A percentile compares a stretch with the other conserved stretches of the same genome.
These are phyloP conservation scores for Xylaria nigripes DNA, from an alignment of 495 filamentous ascomycete genomes.

Conservation along the genomic window DNA sequence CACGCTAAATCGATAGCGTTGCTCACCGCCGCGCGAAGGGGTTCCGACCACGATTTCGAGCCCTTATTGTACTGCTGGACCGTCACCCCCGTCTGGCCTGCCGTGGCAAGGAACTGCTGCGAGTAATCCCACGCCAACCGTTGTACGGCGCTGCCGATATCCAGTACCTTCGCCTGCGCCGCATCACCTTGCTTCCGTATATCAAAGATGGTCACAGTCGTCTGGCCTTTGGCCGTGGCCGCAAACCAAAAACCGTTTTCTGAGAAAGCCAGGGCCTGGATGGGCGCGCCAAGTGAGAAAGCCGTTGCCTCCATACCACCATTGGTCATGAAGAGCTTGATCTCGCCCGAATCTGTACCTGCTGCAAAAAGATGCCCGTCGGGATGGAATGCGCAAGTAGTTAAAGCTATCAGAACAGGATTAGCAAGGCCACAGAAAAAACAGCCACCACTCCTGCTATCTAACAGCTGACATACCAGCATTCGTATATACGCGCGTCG, in stretches of 20 bases:
- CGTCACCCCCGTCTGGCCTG: conserved; percentile 69
- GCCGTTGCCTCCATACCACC: conserved; percentile 59
- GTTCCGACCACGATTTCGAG: conserved; percentile 82
- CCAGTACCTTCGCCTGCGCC: conserved; percentile 66
- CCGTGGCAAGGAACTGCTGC: conserved; percentile 82
- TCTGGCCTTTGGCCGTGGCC: conserved; percentile 60
- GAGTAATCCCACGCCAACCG: conserved; percentile 86
- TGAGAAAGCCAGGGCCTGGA: conserved; percentile 75
- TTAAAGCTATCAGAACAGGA: conserved; percentile 51
- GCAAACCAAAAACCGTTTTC: conserved; percentile 98
- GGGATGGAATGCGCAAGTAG: conserved; percentile 80
- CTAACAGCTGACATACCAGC: conserved; percentile 54
- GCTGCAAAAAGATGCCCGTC: conserved; percentile 90
- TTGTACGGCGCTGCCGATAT: conserved; percentile 67
- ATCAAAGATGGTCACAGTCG: conserved; percentile 78
- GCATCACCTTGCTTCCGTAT: conserved; percentile 76
- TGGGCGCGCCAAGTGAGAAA: conserved; percentile 57
- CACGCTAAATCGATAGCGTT: conserved; percentile 66
- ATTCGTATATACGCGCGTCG: conserved; percentile 73
- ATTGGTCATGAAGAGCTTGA: conserved; percentile 81
- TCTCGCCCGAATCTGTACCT: conserved; percentile 64
- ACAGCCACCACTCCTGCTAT: background rate
- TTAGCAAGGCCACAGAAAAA: conserved; percentile 24
- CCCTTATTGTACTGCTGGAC: conserved; percentile 83
- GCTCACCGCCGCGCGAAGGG: conserved; percentile 63